Evolutionary conservation across 805 yeast genomes (phyloP), one percentile per base, ranked within the genome.

Genomic region (Cyberlindnera lachancei): DNA sequence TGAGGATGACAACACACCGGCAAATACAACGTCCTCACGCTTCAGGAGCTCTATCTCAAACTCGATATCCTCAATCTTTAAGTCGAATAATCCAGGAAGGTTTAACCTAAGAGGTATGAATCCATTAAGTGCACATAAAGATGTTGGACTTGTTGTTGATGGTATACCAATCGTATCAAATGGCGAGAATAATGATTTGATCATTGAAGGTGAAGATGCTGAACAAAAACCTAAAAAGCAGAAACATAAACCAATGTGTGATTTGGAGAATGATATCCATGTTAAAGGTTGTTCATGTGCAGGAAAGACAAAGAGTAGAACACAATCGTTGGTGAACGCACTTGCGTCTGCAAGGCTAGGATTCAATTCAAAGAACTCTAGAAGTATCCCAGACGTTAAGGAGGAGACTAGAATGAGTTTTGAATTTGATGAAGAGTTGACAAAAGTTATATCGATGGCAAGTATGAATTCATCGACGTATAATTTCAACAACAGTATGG

Each of bases 41-140:
- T 34, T 42, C 30, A 41, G 38, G 19, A 42, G 23, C 24, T 42
- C 32, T n/a, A 32, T 41, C 11, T 47, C 54, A 15, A 46, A 37
- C 29, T 45, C 52, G 5, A 11, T 50, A 2, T 40, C 50, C 4
- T 40, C 44, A 9, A 51, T 49, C 15, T 48, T 51, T 41, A 48
- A 39, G 26, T 44, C 39, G 22, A 42, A 37, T 11, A 43, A 30
- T 25, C 42, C 33, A 16, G 41, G 36, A 12, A 29, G 63, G 60
- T 35, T 58, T 63, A 37, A 58, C 64, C 36, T 51, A n/a, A 41
- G 55, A 63, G 35, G 54, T 58, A 51, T 51, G 22, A 50, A 51
- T 28, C 56, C 56, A 7, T 28, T 50, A 9, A 45, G 52, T 3
- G 43, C 55, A 2, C 52, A 47, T 27, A 49, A 41, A 27, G 48